Conservation (phyloP, 495 filamentous ascomycete species). For the Lasiosphaeriaceae sp. region DNA sequence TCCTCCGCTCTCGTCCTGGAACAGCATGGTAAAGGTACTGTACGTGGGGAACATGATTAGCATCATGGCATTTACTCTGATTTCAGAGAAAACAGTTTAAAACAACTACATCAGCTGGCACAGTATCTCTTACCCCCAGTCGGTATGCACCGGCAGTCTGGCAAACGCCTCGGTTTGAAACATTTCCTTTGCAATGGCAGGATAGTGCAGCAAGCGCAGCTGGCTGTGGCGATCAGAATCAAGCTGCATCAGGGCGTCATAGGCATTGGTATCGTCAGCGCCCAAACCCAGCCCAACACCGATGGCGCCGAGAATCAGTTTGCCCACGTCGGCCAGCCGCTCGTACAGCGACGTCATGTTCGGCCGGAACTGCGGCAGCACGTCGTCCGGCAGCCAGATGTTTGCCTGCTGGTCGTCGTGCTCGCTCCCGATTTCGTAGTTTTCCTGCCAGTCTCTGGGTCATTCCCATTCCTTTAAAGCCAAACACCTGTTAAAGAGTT, state of each 20-base stretch:
- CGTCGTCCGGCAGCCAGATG: slow-evolving; percentile 58
- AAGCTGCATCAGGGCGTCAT: slow-evolving; percentile 32
- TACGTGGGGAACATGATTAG: too few species aligned
- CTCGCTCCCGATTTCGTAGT: slow-evolving; percentile 62
- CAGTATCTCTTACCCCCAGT: slow-evolving; percentile 37
- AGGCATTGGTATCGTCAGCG: slow-evolving; percentile 27
- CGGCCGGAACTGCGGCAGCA: slow-evolving; percentile 52
- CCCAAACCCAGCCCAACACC: slow-evolving; percentile 47
- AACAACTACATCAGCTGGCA: too few species aligned
- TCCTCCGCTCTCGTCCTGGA: slow-evolving; percentile 45
- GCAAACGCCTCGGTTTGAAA: slow-evolving; percentile 39
- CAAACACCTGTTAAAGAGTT: too few species aligned
- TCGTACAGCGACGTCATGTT: slow-evolving; percentile 55
- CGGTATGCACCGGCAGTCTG: slow-evolving; percentile 48
- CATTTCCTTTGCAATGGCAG: slow-evolving; percentile 35
- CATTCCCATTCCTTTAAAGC: too few species aligned
- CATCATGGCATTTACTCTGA: too few species aligned
- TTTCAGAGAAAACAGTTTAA: too few species aligned
- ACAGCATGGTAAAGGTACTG: slow-evolving; percentile 44
- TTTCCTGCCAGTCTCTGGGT: slow-evolving; percentile 44
- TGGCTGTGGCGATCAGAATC: slow-evolving; percentile 52
- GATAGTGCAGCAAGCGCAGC: slow-evolving; percentile 50
- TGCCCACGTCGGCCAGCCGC: slow-evolving; percentile 41
- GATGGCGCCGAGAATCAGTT: slow-evolving; percentile 43
- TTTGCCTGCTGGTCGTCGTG: slow-evolving; percentile 54